Conservation (phyloP, 2,329 filamentous ascomycete species). For the Colletotrichum kahawae region DNA sequence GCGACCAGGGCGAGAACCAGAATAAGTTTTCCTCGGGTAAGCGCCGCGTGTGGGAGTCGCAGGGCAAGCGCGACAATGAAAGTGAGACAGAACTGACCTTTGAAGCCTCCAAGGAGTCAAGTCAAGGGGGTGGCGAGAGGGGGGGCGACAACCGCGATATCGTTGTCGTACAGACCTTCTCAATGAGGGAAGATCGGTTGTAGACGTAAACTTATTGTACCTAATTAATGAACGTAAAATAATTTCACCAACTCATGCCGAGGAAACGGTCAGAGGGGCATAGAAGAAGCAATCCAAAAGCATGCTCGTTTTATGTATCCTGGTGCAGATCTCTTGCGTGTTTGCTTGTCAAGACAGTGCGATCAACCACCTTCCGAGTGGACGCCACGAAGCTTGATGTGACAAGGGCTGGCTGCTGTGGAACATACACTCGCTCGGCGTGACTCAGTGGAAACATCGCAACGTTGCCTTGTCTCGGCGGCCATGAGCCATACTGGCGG, state of each 20-base stretch:
- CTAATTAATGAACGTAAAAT: neutral
- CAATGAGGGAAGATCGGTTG: constrained; percentile 6
- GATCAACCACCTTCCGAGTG: too few species aligned
- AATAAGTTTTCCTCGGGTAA: neutral
- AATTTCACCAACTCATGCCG: neutral
- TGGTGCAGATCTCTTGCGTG: neutral
- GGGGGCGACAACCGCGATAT: constrained; percentile 6
- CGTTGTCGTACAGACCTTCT: constrained; percentile 13
- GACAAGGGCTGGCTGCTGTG: neutral
- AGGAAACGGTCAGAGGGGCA: neutral
- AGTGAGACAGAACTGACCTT: constrained; percentile 22
- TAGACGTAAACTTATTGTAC: neutral
- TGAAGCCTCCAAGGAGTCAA: constrained; percentile 10
- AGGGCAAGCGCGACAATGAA: constrained; percentile 15
- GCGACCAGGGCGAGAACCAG: neutral
- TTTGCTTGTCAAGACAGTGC: neutral
- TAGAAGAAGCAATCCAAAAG: neutral
- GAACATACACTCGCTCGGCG: neutral
- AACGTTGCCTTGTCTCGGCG: neutral
- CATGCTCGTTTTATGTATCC: neutral
- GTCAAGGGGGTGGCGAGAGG: neutral
- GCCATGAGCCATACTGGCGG: neutral
- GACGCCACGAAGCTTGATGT: neutral
- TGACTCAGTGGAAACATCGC: neutral
- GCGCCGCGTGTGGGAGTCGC: constrained; percentile 14